Conservation (phyloP, 345 rosid genomes). For the Rhizophora apiculata region DNA sequence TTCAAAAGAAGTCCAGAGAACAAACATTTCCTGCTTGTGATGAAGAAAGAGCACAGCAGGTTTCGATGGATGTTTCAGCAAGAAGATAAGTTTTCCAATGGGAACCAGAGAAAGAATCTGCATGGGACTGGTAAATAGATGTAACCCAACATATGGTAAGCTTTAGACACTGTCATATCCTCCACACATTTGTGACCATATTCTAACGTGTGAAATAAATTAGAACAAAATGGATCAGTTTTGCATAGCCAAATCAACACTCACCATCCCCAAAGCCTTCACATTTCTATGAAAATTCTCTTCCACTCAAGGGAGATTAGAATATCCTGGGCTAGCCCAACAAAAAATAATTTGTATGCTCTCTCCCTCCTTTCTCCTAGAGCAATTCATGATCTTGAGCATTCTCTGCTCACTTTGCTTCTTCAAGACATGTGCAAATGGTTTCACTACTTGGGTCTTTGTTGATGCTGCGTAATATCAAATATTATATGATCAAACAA, state of each 20-base stretch:
- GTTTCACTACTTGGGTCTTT: constrained; percentile 47
- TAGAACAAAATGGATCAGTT: background rate
- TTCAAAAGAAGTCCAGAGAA: constrained; percentile 7
- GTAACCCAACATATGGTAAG: background rate
- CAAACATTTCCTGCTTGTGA: constrained; percentile 9
- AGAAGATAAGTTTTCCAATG: background rate
- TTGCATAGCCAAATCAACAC: background rate
- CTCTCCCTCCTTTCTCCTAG: background rate
- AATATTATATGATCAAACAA: background rate
- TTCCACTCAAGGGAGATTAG: background rate
- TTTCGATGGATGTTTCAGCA: constrained; percentile 7
- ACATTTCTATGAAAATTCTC: constrained; percentile 1
- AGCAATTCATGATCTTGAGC: constrained; percentile 4
- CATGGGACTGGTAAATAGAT: background rate
- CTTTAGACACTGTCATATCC: no score
- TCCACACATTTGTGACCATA: background rate
- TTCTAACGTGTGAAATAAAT: background rate
- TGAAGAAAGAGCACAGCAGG: background rate
- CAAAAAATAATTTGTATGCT: background rate
- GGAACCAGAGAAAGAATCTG: constrained; percentile 4
- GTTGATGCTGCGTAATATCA: constrained; percentile 51
- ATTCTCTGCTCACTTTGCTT: constrained; percentile 41
- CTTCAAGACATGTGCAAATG: constrained; percentile 44
- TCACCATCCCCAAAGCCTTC: background rate
- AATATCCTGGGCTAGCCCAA: constrained; percentile 16